Conservation (phyloP, 495 filamentous ascomycete genomes). For the Penicillium odoratum region DNA sequence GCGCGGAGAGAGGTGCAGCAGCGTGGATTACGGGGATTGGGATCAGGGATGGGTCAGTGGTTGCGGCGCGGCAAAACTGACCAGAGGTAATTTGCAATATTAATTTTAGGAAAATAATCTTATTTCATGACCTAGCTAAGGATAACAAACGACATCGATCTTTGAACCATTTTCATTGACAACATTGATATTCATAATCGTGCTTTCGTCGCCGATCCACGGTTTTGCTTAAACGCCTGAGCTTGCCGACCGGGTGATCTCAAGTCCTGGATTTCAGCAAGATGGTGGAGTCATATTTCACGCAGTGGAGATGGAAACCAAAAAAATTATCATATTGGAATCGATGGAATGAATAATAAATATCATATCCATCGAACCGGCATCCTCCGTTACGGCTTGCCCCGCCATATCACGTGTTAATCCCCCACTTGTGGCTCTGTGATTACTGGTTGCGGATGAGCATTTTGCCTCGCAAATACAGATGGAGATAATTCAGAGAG, state of each 20-base stretch:
- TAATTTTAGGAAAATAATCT: too few relatives aligned
- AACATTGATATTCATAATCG: too few relatives aligned
- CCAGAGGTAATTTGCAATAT: neutral
- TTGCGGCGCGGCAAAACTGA: conserved; percentile 10
- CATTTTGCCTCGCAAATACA: too few relatives aligned
- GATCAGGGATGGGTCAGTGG: conserved; percentile 23
- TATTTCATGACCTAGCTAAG: too few relatives aligned
- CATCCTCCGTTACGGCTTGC: conserved; percentile 19
- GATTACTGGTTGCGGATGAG: neutral
- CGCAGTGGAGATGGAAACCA: neutral
- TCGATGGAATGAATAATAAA: neutral
- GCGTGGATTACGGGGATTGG: conserved; percentile 64
- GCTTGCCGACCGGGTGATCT: neutral
- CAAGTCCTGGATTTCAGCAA: neutral
- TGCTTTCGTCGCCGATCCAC: too few relatives aligned
- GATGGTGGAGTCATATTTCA: neutral
- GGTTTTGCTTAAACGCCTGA: neutral
- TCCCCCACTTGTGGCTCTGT: neutral
- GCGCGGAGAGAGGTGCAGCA: conserved; percentile 67
- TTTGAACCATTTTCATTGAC: too few relatives aligned
- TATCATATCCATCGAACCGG: conserved; percentile 5
- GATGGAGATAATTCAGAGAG: too few relatives aligned
- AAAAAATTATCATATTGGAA: conserved; percentile 21
- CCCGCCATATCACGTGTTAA: conserved; percentile 25
- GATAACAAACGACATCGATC: too few relatives aligned